phyloP scores from a whole-genome alignment of 1,139 yeast genomes.

The Magnusiomyces paraingens region DNA sequence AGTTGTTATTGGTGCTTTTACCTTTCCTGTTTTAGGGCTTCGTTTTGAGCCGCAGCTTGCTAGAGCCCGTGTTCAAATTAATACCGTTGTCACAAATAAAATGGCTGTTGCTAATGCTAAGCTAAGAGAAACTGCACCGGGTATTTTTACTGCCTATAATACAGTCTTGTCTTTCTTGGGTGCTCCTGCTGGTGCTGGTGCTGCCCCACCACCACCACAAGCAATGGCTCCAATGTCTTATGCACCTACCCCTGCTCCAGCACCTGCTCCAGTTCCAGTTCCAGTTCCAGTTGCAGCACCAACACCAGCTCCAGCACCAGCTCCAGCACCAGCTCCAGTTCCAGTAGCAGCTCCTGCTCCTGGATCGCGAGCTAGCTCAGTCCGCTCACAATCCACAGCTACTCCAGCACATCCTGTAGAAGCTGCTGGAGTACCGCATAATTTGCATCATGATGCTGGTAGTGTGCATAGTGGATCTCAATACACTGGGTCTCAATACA shows the following conservation, averaged over 20 bases:
- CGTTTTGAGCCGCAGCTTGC: neutral
- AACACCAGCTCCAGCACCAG: neutral
- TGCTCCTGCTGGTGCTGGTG: slow-evolving; percentile 23
- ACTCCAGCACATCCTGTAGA: too few species aligned
- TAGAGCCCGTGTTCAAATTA: neutral
- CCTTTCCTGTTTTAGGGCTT: slow-evolving; percentile 49
- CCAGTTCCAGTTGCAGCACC: neutral
- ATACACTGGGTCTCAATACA: too few species aligned
- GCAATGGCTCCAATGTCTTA: neutral
- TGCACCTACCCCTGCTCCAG: neutral
- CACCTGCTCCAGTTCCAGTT: neutral
- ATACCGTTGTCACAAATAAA: slow-evolving; percentile 43
- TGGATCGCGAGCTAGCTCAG: too few species aligned
- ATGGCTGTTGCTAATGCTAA: slow-evolving; percentile 48
- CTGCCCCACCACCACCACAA: slow-evolving; percentile 12
- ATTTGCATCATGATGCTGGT: too few species aligned
- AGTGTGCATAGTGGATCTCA: too few species aligned
- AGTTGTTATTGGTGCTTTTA: slow-evolving; percentile 57
- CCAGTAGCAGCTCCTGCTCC: too few species aligned
- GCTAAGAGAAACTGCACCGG: slow-evolving; percentile 40
- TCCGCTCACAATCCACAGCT: too few species aligned
- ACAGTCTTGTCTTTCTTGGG: slow-evolving; percentile 24
- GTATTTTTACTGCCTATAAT: slow-evolving; percentile 33
- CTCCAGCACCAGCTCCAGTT: neutral
- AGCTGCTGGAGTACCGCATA: too few species aligned